Percentiles rank a stretch among this genome's conserved stretches.
Evolutionary conservation across 2,329 filamentous ascomycete genomes (phyloP).

Genomic region (Phaeosphaeria sp.): DNA sequence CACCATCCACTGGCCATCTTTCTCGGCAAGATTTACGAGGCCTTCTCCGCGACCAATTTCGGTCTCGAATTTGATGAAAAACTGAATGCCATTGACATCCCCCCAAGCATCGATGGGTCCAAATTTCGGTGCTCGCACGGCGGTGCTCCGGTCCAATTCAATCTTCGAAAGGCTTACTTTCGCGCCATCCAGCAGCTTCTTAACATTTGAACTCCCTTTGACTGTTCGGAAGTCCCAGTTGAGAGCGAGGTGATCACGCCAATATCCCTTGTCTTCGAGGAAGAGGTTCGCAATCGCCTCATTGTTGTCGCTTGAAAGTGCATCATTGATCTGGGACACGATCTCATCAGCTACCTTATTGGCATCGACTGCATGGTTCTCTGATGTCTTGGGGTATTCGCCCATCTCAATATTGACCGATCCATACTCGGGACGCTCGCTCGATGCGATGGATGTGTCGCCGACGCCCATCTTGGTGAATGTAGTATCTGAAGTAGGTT

Average conservation of each 20-base stretch:
- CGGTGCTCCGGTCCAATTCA: slow-evolving; percentile 37
- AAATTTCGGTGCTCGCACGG: slow-evolving; percentile 28
- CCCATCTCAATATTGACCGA: slow-evolving; percentile 62
- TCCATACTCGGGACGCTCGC: slow-evolving; percentile 58
- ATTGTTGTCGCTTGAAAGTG: slow-evolving; percentile 48
- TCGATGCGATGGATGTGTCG: slow-evolving; percentile 43
- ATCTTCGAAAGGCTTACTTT: slow-evolving; percentile 42
- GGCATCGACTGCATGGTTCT: slow-evolving; percentile 43
- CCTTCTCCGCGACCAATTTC: slow-evolving; percentile 41
- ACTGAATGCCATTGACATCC: slow-evolving; percentile 37
- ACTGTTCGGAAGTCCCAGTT: slow-evolving; percentile 64
- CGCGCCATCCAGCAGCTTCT: slow-evolving; percentile 44
- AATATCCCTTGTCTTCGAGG: slow-evolving; percentile 59
- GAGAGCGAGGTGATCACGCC: slow-evolving; percentile 65
- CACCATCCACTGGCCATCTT: slow-evolving; percentile 47
- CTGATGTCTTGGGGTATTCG: slow-evolving; percentile 49
- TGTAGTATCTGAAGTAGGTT: too few relatives aligned
- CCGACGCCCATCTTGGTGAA: slow-evolving; percentile 38
- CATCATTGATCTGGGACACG: slow-evolving; percentile 52
- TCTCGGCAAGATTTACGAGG: slow-evolving; percentile 42
- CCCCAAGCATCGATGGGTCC: slow-evolving; percentile 37
- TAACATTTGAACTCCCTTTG: slow-evolving; percentile 52
- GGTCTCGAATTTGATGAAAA: slow-evolving; percentile 41
- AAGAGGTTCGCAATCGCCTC: slow-evolving; percentile 51
- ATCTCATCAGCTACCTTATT: slow-evolving; percentile 49